These are phyloP conservation scores for Saccharomycopsis hybrid DNA, from an alignment of 1,139 yeast species.

Conservation along the genomic window DNA sequence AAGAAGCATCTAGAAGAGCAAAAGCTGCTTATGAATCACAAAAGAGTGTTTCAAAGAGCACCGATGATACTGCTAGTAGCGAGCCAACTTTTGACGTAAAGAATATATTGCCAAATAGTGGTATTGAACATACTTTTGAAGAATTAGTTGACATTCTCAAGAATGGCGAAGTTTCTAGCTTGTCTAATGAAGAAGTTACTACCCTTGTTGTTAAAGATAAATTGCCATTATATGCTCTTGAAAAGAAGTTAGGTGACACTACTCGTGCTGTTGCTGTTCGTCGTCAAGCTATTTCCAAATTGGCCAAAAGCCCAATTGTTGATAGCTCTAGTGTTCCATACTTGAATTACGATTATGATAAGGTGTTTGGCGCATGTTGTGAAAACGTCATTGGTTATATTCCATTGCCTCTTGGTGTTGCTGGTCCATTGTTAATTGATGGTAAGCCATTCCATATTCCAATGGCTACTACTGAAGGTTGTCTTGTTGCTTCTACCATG, in stretches of 20 bases:
- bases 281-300: slow-evolving; percentile 79
- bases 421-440: slow-evolving; percentile 92
- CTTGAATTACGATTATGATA: slow-evolving; percentile 79
- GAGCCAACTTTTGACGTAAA: neutral
- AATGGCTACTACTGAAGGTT: slow-evolving; percentile 99
- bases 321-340: slow-evolving; percentile 72
- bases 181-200: slow-evolving; percentile 68
- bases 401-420: slow-evolving; percentile 96
- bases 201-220: slow-evolving; percentile 68
- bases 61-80: neutral
- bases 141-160: slow-evolving; percentile 59
- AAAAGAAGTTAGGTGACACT: slow-evolving; percentile 80
- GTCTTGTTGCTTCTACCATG: slow-evolving; percentile 96
- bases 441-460: slow-evolving; percentile 86
- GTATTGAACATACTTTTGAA: slow-evolving; percentile 37
- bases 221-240: slow-evolving; percentile 88
- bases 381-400: slow-evolving; percentile 95
- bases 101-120: neutral
- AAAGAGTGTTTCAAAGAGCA: neutral
- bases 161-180: slow-evolving; percentile 61
- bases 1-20: neutral
- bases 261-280: slow-evolving; percentile 91
- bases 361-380: slow-evolving; percentile 98
- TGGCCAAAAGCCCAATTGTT: slow-evolving; percentile 78
- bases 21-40: neutral